Conservation (phyloP, 352 stramenopile species). For the Phytophthora foliorum region DNA sequence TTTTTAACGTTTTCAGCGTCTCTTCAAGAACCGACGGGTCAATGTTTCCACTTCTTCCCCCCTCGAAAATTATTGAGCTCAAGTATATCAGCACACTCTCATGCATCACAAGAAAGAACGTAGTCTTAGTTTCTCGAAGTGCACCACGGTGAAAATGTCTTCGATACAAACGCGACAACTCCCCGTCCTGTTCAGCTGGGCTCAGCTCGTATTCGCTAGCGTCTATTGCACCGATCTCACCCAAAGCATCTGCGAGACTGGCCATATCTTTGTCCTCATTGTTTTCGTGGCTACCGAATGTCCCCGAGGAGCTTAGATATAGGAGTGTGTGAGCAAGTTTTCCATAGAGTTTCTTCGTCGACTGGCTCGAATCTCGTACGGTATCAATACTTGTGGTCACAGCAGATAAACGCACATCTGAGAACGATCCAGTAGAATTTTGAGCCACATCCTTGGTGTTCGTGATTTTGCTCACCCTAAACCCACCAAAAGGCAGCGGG, state of each 20-base stretch:
- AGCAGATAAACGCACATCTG: slow-evolving; percentile 39
- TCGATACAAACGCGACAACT: slow-evolving; percentile 66
- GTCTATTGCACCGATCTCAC: slow-evolving; percentile 73
- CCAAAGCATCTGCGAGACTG: slow-evolving; percentile 68
- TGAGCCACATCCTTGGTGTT: neutral
- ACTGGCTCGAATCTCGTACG: slow-evolving; percentile 31
- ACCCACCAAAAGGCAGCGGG: slow-evolving; percentile 27
- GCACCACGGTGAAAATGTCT: slow-evolving; percentile 66
- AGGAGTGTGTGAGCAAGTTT: slow-evolving; percentile 69
- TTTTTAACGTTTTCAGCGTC: slow-evolving; percentile 58
- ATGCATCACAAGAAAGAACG: slow-evolving; percentile 64
- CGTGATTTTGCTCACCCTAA: neutral
- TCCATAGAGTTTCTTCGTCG: slow-evolving; percentile 32
- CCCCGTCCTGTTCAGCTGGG: slow-evolving; percentile 50
- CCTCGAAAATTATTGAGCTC: slow-evolving; percentile 77
- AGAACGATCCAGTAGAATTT: slow-evolving; percentile 4
- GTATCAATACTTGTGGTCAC: slow-evolving; percentile 40
- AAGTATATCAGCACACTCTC: slow-evolving; percentile 68
- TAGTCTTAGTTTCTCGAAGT: slow-evolving; percentile 59
- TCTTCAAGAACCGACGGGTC: slow-evolving; percentile 52
- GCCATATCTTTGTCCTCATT: slow-evolving; percentile 22
- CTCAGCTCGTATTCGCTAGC: slow-evolving; percentile 70
- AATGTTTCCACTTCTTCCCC: slow-evolving; percentile 18
- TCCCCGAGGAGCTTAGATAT: slow-evolving; percentile 50
- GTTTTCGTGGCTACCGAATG: slow-evolving; percentile 16